These are phyloP conservation scores for Moesziomyces sp. DNA, from an alignment of 1,284 basidiomycete genomes.

Conservation along the genomic window DNA sequence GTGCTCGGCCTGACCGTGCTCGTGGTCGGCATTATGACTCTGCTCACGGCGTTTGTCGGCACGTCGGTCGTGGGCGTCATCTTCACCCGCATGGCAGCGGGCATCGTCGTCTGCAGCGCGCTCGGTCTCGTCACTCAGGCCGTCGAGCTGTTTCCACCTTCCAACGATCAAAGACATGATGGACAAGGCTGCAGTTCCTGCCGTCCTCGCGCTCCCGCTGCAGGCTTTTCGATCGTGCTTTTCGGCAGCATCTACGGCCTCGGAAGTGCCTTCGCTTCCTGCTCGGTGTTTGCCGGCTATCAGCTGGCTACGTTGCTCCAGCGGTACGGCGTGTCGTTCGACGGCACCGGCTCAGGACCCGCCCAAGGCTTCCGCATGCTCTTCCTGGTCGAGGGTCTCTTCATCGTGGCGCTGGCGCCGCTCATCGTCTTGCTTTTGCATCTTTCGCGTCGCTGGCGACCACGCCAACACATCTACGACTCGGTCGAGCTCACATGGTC, in stretches of 20 bases:
- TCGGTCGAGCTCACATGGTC: too few species aligned
- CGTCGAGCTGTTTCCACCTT: conserved; percentile 9
- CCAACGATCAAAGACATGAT: too few species aligned
- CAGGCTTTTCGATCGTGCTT: conserved; percentile 2
- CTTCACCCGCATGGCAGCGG: conserved; percentile 13
- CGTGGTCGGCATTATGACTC: conserved; percentile 12
- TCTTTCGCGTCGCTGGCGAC: neutral
- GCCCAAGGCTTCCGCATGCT: conserved; percentile 4
- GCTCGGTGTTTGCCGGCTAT: conserved; percentile 14
- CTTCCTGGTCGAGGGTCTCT: conserved; percentile 15
- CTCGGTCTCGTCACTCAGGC: conserved; percentile 14
- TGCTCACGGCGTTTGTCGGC: conserved; percentile 17
- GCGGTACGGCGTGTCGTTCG: conserved; percentile 5
- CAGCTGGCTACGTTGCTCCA: conserved; percentile 12
- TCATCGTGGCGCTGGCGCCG: conserved; percentile 18
- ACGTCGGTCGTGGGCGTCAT: conserved; percentile 11
- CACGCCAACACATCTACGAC: too few species aligned
- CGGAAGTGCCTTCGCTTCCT: conserved; percentile 16
- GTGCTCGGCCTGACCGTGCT: neutral
- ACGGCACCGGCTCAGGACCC: neutral
- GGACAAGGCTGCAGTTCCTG: too few species aligned
- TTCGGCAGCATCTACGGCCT: conserved; percentile 20
- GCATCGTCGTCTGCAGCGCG: conserved; percentile 5
- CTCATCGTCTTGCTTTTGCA: conserved; percentile 7
- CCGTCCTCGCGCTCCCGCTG: neutral